Percentiles rank a stretch among this genome's conserved stretches.
Conservation (phyloP, 2,329 filamentous ascomycete species). For the Arthrobotrys iridis region DNA sequence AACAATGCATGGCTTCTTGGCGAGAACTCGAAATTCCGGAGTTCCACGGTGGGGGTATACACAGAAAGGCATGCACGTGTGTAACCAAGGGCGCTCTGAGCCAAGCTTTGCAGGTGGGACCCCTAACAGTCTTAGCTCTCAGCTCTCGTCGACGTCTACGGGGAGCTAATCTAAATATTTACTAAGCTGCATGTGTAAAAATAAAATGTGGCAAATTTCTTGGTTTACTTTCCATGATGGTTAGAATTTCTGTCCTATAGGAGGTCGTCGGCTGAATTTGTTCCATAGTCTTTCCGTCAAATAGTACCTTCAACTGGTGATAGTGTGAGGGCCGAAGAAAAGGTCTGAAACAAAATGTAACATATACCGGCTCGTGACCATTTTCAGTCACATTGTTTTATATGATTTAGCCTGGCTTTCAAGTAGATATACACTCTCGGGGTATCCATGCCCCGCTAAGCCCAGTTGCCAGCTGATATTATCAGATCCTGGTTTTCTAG, state of each 20-base stretch:
- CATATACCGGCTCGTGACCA: conserved; percentile 45
- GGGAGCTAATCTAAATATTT: background rate
- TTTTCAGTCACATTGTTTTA: conserved; percentile 10
- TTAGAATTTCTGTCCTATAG: conserved; percentile 15
- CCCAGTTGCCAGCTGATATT: conserved; percentile 2
- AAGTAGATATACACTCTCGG: conserved; percentile 24
- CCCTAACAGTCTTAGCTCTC: background rate
- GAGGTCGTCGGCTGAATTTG: conserved; percentile 19
- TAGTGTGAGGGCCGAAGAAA: background rate
- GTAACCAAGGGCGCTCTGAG: conserved; percentile 24
- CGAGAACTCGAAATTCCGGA: conserved; percentile 14
- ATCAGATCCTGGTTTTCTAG: conserved; percentile 10
- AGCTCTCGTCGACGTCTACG: conserved; percentile 25
- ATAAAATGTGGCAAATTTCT: conserved; percentile 43
- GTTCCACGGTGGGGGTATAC: conserved; percentile 33
- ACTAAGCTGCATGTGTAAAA: background rate
- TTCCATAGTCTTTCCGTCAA: conserved; percentile 50
- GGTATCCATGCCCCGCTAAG: conserved; percentile 33
- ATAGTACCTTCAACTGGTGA: conserved; percentile 2
- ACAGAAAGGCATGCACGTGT: conserved; percentile 22
- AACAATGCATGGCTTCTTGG: background rate
- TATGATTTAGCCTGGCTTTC: conserved; percentile 35
- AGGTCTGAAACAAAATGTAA: conserved; percentile 35
- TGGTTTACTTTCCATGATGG: background rate
- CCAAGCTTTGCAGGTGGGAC: conserved; percentile 36